Conservation (phyloP, 78 protist genomes). For the Dictyostelium firmibasis region DNA sequence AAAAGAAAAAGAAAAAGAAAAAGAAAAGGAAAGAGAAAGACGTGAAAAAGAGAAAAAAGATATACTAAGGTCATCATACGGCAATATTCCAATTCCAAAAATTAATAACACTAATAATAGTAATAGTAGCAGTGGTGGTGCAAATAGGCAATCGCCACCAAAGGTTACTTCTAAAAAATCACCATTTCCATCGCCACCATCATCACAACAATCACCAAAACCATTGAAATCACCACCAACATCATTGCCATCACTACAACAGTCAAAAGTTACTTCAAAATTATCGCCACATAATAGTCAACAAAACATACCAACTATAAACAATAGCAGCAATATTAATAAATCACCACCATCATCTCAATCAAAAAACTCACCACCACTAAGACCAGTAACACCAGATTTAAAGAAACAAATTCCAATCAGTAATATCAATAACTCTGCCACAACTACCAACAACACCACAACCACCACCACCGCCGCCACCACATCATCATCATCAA, state of each 20-base stretch:
- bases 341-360: conserved; percentile 1
- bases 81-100: not conserved
- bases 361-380: not conserved
- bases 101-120: not conserved
- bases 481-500: not conserved
- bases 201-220: not conserved
- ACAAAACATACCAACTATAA: not conserved
- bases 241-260: not conserved
- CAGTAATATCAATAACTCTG: not conserved
- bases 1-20: not conserved
- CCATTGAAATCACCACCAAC: not conserved
- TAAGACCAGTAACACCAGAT: not conserved
- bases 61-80: not conserved
- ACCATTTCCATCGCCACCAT: not conserved
- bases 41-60: not conserved
- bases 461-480: not conserved
- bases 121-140: not conserved
- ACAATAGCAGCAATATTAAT: not conserved
- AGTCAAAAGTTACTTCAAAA: not conserved
- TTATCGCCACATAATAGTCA: not conserved
- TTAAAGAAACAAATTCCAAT: not conserved
- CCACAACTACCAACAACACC: too few relatives aligned
- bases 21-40: not conserved
- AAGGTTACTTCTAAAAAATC: not conserved
- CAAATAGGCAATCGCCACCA: not conserved